These are phyloP conservation scores for Pythium grandisporangium DNA, from an alignment of 352 stramenopile genomes.

Conservation along the genomic window DNA sequence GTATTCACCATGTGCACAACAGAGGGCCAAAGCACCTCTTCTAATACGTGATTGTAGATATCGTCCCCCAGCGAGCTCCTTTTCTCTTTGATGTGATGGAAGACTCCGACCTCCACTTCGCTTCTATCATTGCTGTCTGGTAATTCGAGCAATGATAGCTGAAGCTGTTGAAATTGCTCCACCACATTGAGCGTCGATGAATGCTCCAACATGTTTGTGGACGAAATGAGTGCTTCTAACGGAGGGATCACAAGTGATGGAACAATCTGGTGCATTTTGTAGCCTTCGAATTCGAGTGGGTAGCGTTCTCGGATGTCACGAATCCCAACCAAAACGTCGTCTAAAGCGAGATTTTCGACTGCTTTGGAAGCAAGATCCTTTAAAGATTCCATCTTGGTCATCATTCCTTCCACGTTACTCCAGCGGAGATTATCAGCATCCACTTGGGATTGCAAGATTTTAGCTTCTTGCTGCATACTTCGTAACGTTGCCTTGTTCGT, in stretches of 20 bases:
- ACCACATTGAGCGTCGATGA: slow-evolving; percentile 16
- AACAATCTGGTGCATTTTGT: slow-evolving; percentile 61
- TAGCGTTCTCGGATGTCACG: slow-evolving; percentile 29
- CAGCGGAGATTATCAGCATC: slow-evolving; percentile 45
- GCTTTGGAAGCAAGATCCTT: slow-evolving; percentile 16
- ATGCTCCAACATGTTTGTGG: slow-evolving; percentile 28
- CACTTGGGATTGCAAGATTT: slow-evolving; percentile 52
- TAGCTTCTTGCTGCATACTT: slow-evolving; percentile 54
- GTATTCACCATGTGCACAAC: slow-evolving; percentile 60
- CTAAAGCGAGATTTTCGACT: slow-evolving; percentile 17
- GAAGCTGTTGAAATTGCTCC: slow-evolving; percentile 43
- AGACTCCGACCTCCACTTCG: slow-evolving; percentile 18
- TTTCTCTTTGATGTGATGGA: slow-evolving; percentile 64
- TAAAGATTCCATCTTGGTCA: slow-evolving; percentile 29
- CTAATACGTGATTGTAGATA: slow-evolving; percentile 71
- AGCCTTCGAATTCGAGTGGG: slow-evolving; percentile 61
- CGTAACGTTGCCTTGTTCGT: slow-evolving; percentile 30
- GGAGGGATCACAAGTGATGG: slow-evolving; percentile 56
- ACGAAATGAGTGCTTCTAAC: slow-evolving; percentile 34
- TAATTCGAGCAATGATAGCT: slow-evolving; percentile 50
- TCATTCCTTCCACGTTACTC: slow-evolving; percentile 35
- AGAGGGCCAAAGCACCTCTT: slow-evolving; percentile 64
- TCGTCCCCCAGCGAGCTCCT: slow-evolving; percentile 41
- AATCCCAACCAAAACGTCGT: slow-evolving; percentile 31
- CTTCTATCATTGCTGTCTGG: slow-evolving; percentile 6